Percentiles rank a stretch among this genome's conserved stretches.
These are phyloP conservation scores for Tetragonia tetragonoides DNA, from an alignment of 148 eudicot species.

Conservation along the genomic window DNA sequence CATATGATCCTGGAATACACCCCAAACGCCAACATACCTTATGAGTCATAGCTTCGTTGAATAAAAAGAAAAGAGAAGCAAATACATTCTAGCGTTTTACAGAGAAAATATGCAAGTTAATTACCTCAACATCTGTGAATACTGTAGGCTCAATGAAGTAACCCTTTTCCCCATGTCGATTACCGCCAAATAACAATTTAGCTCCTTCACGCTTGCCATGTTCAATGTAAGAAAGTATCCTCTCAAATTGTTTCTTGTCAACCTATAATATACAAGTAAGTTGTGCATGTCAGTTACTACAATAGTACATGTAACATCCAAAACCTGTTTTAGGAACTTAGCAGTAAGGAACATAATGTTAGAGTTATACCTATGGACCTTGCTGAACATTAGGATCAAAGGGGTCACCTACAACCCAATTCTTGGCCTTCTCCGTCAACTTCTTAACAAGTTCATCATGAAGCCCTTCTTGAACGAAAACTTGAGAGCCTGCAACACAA, in stretches of 20 bases:
- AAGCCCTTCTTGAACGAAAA: conserved; percentile 86
- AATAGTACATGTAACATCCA: too few species aligned
- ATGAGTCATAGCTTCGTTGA: too few species aligned
- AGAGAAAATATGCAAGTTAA: not conserved
- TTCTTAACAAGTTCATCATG: conserved; percentile 55
- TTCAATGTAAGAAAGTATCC: conserved; percentile 60
- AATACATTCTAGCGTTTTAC: too few species aligned
- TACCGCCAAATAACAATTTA: conserved; percentile 73
- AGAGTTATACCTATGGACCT: conserved; percentile 68
- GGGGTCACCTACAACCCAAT: conserved; percentile 85
- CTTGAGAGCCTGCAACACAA: conserved; percentile 71
- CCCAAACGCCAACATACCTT: too few species aligned
- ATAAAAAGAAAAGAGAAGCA: too few species aligned
- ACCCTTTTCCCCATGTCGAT: conserved; percentile 51
- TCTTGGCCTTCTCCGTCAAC: conserved; percentile 49
- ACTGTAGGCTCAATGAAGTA: conserved; percentile 76
- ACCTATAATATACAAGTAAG: conserved; percentile 36
- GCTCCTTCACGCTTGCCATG: conserved; percentile 86
- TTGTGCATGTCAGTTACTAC: too few species aligned
- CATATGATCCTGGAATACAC: conserved; percentile 61
- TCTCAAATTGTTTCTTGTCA: conserved; percentile 58
- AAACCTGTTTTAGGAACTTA: too few species aligned
- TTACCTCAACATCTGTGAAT: conserved; percentile 71
- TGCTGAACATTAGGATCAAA: conserved; percentile 60
- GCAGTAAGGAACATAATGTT: too few species aligned